These are phyloP conservation scores for Pulicaria dysenterica DNA, from an alignment of 129 eudicot species.

Conservation along the genomic window DNA sequence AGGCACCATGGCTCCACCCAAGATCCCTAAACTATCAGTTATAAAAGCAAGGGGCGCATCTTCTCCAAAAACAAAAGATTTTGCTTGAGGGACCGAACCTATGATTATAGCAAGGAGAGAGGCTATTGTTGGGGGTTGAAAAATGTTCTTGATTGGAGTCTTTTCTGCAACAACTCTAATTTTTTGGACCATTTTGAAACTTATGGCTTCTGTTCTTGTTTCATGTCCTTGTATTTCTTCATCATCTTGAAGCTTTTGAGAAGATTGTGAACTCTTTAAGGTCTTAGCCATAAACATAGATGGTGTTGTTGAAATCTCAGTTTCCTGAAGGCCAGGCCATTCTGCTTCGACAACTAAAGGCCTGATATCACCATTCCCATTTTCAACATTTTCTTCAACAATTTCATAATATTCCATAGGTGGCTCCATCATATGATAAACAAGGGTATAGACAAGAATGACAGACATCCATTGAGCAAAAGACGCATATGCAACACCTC, in stretches of 20 bases:
- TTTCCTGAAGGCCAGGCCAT: constrained; percentile 54
- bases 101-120: constrained; percentile 49
- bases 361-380: neutral
- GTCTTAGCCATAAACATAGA: constrained; percentile 30
- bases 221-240: constrained; percentile 27
- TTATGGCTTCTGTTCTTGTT: constrained; percentile 14
- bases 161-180: constrained; percentile 47
- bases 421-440: constrained; percentile 67
- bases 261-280: constrained; percentile 15
- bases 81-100: constrained; percentile 41
- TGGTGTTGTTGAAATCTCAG: constrained; percentile 31
- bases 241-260: constrained; percentile 7
- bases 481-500: constrained; percentile 57
- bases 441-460: constrained; percentile 49
- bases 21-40: constrained; percentile 46
- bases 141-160: constrained; percentile 50
- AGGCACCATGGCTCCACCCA: constrained; percentile 61
- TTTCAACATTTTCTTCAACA: constrained; percentile 25
- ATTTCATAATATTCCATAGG: constrained; percentile 49
- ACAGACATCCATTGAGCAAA: constrained; percentile 56
- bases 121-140: constrained; percentile 54
- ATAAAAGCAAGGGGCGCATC: constrained; percentile 52
- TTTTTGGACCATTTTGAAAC: constrained; percentile 39
- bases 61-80: constrained; percentile 45
- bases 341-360: constrained; percentile 53